Evolutionary conservation across 495 filamentous ascomycete species (phyloP).

Genomic region (Neurospora tetraspora): DNA sequence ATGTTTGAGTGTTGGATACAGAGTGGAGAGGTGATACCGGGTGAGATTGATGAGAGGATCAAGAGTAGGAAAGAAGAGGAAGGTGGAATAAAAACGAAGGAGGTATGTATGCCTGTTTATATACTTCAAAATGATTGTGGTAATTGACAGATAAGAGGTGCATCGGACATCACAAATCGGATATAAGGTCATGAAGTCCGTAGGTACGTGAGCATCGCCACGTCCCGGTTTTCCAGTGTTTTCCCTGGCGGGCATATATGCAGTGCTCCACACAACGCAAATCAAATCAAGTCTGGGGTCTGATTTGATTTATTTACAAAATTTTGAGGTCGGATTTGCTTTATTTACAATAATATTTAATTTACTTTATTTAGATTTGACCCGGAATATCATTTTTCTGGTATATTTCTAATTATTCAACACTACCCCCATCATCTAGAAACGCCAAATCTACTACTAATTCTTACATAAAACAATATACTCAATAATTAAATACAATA

Average conservation of each 20-base stretch:
- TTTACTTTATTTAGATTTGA: too few species aligned
- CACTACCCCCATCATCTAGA: too few species aligned
- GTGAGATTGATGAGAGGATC: neutral
- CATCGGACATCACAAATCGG: neutral
- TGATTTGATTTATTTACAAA: too few species aligned
- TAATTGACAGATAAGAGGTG: neutral
- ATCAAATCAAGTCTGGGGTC: too few species aligned
- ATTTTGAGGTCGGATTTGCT: too few species aligned
- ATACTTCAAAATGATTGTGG: neutral
- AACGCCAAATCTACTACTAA: too few species aligned
- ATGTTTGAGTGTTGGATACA: neutral
- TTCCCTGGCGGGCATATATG: neutral
- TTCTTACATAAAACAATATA: too few species aligned
- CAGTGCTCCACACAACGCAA: too few species aligned
- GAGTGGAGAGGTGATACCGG: neutral
- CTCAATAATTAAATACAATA: too few species aligned
- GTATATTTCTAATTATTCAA: too few species aligned
- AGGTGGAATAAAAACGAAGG: neutral
- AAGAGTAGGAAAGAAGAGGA: neutral
- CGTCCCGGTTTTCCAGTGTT: neutral
- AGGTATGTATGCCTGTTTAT: neutral
- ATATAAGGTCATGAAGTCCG: neutral
- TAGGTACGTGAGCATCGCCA: neutral
- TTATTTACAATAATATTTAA: too few species aligned
- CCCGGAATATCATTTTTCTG: too few species aligned